Evolutionary conservation across 768 basidiomycete genomes (phyloP).

Genomic region (Phanerodontia chrysosporium): DNA sequence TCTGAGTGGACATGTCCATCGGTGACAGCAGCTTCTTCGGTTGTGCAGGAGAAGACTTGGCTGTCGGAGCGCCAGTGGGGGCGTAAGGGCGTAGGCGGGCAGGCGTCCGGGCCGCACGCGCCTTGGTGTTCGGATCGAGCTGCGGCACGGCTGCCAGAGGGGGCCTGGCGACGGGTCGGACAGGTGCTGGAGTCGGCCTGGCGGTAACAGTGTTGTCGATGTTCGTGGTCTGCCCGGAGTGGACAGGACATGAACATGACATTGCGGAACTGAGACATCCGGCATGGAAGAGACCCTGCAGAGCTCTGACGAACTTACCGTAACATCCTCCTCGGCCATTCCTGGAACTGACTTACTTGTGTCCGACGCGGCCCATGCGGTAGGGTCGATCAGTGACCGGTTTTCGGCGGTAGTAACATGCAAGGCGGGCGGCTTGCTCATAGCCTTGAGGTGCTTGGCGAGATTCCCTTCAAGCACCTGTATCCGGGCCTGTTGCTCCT

Average conservation of each 20-base stretch:
- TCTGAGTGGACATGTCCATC: background rate
- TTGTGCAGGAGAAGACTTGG: background rate
- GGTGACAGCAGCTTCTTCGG: background rate
- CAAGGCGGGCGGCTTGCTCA: conserved; percentile 17
- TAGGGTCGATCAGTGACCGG: conserved; percentile 28
- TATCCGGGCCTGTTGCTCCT: conserved; percentile 26
- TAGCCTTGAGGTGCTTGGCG: conserved; percentile 26
- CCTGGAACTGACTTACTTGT: conserved; percentile 18
- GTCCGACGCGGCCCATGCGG: conserved; percentile 24
- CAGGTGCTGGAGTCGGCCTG: conserved; percentile 13
- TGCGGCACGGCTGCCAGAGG: background rate
- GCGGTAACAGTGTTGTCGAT: conserved; percentile 17
- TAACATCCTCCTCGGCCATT: conserved; percentile 19
- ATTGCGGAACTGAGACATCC: background rate
- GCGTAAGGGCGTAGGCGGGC: background rate
- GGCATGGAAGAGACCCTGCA: background rate
- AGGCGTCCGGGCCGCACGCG: conserved; percentile 5
- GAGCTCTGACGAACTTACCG: conserved; percentile 13
- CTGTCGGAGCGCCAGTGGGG: conserved; percentile 1
- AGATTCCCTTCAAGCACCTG: conserved; percentile 26
- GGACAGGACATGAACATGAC: background rate
- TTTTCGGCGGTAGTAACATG: background rate
- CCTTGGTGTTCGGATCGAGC: conserved; percentile 4
- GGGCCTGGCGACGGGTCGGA: background rate
- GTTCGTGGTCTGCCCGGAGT: conserved; percentile 18